Conservation (phyloP, 2,329 filamentous ascomycete species). For the Fusarium chlamydosporum region DNA sequence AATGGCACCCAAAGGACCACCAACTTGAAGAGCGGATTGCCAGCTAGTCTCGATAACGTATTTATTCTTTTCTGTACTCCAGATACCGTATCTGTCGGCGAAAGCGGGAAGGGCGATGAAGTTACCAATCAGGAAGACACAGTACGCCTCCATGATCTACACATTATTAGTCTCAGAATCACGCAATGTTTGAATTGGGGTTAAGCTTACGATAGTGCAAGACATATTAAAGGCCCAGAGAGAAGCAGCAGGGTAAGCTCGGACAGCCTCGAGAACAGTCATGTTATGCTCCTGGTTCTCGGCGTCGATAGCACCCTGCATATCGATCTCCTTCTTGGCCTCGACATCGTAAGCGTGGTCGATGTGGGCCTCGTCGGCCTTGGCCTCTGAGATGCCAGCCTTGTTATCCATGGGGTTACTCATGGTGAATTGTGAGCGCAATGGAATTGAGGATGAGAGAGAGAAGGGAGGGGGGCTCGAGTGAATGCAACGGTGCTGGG, state of each 20-base stretch:
- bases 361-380: conserved; percentile 24
- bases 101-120: conserved; percentile 61
- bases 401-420: conserved; percentile 30
- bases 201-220: conserved; percentile 62
- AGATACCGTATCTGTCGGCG: conserved; percentile 56
- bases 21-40: conserved; percentile 56
- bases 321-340: conserved; percentile 39
- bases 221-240: conserved; percentile 65
- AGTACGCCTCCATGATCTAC: conserved; percentile 66
- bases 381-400: conserved; percentile 32
- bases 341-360: conserved; percentile 44
- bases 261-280: conserved; percentile 57
- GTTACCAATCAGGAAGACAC: conserved; percentile 64
- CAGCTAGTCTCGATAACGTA: conserved; percentile 58
- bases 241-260: conserved; percentile 61
- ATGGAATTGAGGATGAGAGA: conserved; percentile 14
- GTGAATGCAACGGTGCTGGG: conserved; percentile 16
- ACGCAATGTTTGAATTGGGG: too few species aligned
- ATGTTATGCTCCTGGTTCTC: conserved; percentile 62
- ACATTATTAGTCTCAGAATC: not conserved
- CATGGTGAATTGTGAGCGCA: conserved; percentile 41
- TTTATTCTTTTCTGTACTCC: conserved; percentile 34
- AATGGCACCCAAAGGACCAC: conserved; percentile 55
- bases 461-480: not conserved
- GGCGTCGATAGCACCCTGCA: conserved; percentile 47